phyloP scores from a whole-genome alignment of 305 asterid species.

The Rubia balearica region DNA sequence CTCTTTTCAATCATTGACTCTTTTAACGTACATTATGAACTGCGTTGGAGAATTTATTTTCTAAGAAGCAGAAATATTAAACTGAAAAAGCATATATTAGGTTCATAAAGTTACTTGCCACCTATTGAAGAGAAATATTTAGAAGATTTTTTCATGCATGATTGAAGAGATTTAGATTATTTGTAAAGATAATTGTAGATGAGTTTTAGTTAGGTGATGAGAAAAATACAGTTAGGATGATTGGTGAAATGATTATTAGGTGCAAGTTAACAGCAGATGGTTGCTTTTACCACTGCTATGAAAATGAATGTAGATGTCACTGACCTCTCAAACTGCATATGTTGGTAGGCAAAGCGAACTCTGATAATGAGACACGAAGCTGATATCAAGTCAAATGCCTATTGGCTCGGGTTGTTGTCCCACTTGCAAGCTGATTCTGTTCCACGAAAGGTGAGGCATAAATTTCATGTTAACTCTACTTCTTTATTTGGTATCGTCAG shows the following conservation, averaged over 20 bases:
- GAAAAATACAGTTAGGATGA: neutral
- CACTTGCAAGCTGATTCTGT: slow-evolving; percentile 86
- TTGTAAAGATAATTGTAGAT: neutral
- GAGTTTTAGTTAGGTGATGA: neutral
- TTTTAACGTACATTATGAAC: neutral
- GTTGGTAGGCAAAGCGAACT: slow-evolving; percentile 76
- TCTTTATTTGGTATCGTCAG: slow-evolving; percentile 9
- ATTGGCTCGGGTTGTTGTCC: slow-evolving; percentile 94
- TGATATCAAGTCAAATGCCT: slow-evolving; percentile 88
- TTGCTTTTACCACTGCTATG: neutral
- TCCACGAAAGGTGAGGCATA: slow-evolving; percentile 62
- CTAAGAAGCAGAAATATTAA: slow-evolving; percentile 3
- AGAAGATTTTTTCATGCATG: neutral
- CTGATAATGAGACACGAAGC: slow-evolving; percentile 98
- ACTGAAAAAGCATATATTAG: slow-evolving; percentile 1
- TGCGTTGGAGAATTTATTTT: neutral
- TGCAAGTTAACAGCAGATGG: neutral
- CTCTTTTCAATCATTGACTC: slow-evolving; percentile 9
- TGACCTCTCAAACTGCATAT: slow-evolving; percentile 5
- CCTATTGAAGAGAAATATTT: neutral
- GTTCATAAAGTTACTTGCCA: neutral
- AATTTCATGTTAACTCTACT: neutral
- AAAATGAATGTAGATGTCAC: neutral
- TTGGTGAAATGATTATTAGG: neutral
- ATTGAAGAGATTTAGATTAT: neutral